These are phyloP conservation scores for Ustilago tritici DNA, from an alignment of 1,284 basidiomycete species.

Conservation along the genomic window DNA sequence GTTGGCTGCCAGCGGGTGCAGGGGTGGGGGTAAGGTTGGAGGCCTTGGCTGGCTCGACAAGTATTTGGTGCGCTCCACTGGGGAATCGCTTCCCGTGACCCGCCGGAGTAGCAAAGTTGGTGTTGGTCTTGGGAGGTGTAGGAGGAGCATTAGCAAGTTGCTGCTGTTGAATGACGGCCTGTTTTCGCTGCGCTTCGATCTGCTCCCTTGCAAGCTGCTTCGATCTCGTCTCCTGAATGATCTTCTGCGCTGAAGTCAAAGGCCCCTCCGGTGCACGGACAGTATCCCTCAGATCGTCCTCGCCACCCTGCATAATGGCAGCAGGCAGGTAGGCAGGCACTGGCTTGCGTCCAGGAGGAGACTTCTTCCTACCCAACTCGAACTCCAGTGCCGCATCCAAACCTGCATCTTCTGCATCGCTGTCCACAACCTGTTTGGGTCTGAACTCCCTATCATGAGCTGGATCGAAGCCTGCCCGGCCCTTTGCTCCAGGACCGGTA, in stretches of 20 bases:
- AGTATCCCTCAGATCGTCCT: neutral
- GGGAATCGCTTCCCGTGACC: constrained; percentile 32
- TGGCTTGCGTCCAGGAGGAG: constrained; percentile 57
- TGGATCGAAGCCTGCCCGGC: constrained; percentile 27
- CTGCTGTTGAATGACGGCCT: constrained; percentile 14
- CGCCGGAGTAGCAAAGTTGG: neutral
- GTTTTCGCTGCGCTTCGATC: constrained; percentile 38
- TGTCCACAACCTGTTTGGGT: constrained; percentile 36
- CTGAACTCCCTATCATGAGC: constrained; percentile 26
- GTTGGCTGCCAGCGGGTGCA: neutral
- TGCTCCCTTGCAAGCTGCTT: constrained; percentile 50
- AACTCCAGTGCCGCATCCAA: constrained; percentile 26
- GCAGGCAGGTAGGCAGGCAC: constrained; percentile 36
- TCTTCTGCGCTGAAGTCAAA: constrained; percentile 60
- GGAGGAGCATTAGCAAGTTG: constrained; percentile 19
- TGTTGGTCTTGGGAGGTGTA: constrained; percentile 29
- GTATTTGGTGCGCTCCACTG: constrained; percentile 43
- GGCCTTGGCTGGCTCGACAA: constrained; percentile 21
- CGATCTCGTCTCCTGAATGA: constrained; percentile 61
- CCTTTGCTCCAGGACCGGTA: constrained; percentile 1
- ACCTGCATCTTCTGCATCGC: constrained; percentile 10
- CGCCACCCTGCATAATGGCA: neutral
- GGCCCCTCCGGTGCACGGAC: constrained; percentile 21
- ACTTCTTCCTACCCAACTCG: constrained; percentile 38
- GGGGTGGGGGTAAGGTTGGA: neutral